Base-by-base conservation (phyloP, 768 basidiomycete species). In the Leccinum broughii region DNA sequence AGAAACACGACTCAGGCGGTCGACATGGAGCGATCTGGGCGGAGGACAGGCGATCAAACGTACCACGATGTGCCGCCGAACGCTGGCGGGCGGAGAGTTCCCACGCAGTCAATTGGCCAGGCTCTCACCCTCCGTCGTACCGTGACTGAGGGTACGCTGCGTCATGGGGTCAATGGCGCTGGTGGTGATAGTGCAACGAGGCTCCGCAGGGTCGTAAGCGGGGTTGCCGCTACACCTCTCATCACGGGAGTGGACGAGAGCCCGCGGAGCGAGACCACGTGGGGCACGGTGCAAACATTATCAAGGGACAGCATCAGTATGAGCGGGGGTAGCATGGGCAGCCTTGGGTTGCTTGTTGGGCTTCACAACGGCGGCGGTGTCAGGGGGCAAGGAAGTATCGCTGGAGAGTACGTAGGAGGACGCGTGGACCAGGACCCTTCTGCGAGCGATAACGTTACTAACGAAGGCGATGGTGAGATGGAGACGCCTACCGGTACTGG, bases 231-330 rank as follows among this genome's bases (percentile, higher is more conserved):
- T 46, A 60, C 28, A 15, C 65, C 71, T 1, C 62, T 70, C n/a
- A 15, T 41, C 39, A 54, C 52, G 0, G 55, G 57, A 5, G 68
- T 62, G 57, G 26, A 60, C 52, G 72, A 70, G 24, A 75, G 72
- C 9, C 73, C 72, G 10, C 64, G 72, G 56, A 75, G 72, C 59
- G 72, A 70, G 60, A 74, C 74, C 17, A 76, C 75, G 2, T 76
- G 75, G 75, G 75, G 75, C 41, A 76, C 75, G n/a, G 66, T 74
- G 2, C 68, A 63, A 6, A 68, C 76, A 3, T 56, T 64, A 15
- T 65, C 72, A 64, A 24, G 46, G 37, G 55, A 54, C 46, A 66
- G 62, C 55, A 41, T 65, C 48, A 62, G 17, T 41, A 41, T 41
- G 39, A 41, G 60, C 37, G 69, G 61, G 26, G 65, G 63, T 13